Conservation (phyloP, 306 rosid species). For the Cucurbita argyrosperma region DNA sequence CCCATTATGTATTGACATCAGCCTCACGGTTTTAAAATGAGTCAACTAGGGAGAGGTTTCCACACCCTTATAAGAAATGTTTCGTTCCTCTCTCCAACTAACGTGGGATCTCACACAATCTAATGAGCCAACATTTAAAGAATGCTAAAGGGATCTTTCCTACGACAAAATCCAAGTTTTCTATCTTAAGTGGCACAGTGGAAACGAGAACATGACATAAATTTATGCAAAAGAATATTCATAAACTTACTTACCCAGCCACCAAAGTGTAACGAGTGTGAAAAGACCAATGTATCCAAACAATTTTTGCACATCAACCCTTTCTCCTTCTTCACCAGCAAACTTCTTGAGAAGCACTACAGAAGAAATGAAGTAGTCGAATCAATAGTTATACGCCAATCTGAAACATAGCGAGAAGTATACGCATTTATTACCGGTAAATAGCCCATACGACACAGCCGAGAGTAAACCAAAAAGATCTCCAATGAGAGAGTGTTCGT, state of each 20-base stretch:
- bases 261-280: slow-evolving; percentile 75
- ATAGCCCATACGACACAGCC: slow-evolving; percentile 77
- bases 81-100: no score
- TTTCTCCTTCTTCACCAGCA: slow-evolving; percentile 86
- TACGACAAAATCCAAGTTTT: not conserved
- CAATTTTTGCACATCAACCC: slow-evolving; percentile 82
- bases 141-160: not conserved
- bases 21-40: no score
- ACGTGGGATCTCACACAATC: no score
- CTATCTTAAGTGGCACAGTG: not conserved
- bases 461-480: slow-evolving; percentile 93
- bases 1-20: no score
- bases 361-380: slow-evolving; percentile 7
- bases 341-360: slow-evolving; percentile 78
- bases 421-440: slow-evolving; percentile 50
- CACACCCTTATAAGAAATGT: no score
- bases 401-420: not conserved
- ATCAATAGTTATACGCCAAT: not conserved
- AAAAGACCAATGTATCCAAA: slow-evolving; percentile 95
- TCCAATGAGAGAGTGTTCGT: slow-evolving; percentile 64
- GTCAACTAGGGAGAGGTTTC: no score
- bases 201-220: not conserved
- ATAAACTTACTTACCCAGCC: slow-evolving; percentile 55
- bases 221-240: not conserved
- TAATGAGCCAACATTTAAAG: not conserved